phyloP scores from a whole-genome alignment of 2,329 filamentous ascomycete genomes.

The Sporothrix mexicana region DNA sequence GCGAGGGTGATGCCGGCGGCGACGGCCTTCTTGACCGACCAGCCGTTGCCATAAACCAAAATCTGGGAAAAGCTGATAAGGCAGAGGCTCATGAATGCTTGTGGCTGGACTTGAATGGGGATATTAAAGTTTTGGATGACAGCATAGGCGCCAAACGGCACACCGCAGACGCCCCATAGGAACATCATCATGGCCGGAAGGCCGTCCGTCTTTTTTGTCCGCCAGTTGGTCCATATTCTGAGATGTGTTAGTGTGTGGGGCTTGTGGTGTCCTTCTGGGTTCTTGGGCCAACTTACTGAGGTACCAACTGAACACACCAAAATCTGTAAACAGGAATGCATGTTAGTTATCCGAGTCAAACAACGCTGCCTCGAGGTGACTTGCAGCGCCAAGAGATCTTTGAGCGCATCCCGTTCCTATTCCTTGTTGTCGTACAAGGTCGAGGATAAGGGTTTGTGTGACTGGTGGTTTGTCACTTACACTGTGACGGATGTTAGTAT shows the following conservation, averaged over 20 bases:
- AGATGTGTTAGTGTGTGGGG: neutral
- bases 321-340: constrained; percentile 39
- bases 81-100: constrained; percentile 49
- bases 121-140: constrained; percentile 52
- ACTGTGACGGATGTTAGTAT: constrained; percentile 26
- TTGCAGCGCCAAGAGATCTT: neutral
- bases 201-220: constrained; percentile 65
- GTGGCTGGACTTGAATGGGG: constrained; percentile 52
- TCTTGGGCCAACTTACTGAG: constrained; percentile 40
- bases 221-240: constrained; percentile 66
- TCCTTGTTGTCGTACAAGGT: neutral
- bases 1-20: constrained; percentile 49
- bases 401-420: neutral
- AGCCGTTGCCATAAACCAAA: constrained; percentile 48
- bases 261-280: neutral
- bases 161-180: constrained; percentile 62
- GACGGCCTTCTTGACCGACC: constrained; percentile 54
- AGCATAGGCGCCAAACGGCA: constrained; percentile 51
- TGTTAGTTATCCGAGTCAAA: constrained; percentile 16
- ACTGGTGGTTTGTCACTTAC: constrained; percentile 23
- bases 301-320: constrained; percentile 50
- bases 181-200: constrained; percentile 66
- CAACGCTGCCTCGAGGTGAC: neutral
- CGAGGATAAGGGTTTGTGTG: neutral
- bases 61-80: constrained; percentile 50